Evolutionary conservation across 2,329 filamentous ascomycete genomes (phyloP), one percentile per base, ranked within the genome.

Genomic region (Aspergillus luchuensis): DNA sequence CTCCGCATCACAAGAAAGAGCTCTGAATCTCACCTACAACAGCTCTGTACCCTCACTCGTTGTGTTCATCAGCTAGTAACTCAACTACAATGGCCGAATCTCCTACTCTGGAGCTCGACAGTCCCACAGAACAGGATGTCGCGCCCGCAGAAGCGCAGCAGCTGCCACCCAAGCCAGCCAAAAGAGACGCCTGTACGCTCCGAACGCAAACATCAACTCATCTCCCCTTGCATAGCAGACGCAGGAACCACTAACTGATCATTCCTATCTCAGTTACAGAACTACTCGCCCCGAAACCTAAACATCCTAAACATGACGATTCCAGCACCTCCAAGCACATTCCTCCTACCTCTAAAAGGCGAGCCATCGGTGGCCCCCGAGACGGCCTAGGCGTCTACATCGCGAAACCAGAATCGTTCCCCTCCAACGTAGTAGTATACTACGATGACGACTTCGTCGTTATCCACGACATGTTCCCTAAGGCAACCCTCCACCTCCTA

Each of bases 401-500:
- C 52, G 69, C 79, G 7, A 76, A 86, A 56, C 91, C 91, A 0
- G 80, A 84, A 36, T 79, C 82, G 1, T 89, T 86, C 68, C 83
- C 87, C 1, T 66, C 82, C 5, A 82, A 80, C 25, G 79, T 84
- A 8, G 84, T 92, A 1, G 81, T 95, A 57, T 88, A 87, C 70
- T 81, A 88, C 75, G 85, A 86, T 65, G 81, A 85, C n/a, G 78
- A 87, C 62, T 91, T 89, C 66, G 90, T 93, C 54, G 85, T 88
- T 19, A 91, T 98, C 74, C 84, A 89, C 68, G 95, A 99, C 78
- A 81, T 87, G 63, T 99, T 87, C 72, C 93, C 95, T 8, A 99
- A 98, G 76, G 86, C 91, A 3, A 87, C 85, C 3, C 82, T 97
- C 4, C 95, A 99, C 78, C 83, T 91, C 1, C 89, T 99, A 2